Evolutionary conservation across 176 grass and related monocot species (phyloP).

Genomic region (Leersia perrieri): DNA sequence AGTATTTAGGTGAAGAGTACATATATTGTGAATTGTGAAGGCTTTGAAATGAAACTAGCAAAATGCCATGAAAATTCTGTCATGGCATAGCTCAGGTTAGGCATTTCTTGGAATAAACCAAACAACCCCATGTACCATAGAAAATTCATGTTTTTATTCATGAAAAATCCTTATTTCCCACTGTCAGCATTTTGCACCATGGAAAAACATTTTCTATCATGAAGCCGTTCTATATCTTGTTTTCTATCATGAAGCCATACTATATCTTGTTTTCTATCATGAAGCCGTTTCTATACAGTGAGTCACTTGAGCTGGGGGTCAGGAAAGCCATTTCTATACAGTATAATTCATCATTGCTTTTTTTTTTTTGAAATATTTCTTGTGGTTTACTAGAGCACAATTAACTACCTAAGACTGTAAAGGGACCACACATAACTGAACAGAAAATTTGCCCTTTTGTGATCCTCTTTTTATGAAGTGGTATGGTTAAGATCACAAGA

Average conservation of each 20-base stretch:
- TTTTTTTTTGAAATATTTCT: neutral
- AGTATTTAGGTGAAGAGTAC: neutral
- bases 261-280: too few species aligned
- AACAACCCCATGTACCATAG: neutral
- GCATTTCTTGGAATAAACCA: neutral
- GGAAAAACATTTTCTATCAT: neutral
- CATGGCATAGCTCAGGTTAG: neutral
- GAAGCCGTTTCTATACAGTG: too few species aligned
- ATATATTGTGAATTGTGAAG: neutral
- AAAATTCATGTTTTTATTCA: neutral
- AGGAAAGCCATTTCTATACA: too few species aligned
- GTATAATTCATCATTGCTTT: too few species aligned
- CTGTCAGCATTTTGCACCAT: neutral
- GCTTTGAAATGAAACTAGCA: neutral
- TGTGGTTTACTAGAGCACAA: neutral
- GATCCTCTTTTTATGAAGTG: neutral
- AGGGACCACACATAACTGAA: neutral
- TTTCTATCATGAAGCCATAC: too few species aligned
- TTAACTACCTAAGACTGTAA: neutral
- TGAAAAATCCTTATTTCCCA: neutral
- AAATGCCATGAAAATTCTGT: neutral
- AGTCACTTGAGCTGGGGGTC: too few species aligned
- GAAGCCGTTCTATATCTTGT: too few species aligned
- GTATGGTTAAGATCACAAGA: neutral
- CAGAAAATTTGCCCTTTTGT: neutral